Evolutionary conservation across 352 stramenopile genomes (phyloP), one percentile per base, ranked within the genome.

Genomic region (Aphanomyces invadans): DNA sequence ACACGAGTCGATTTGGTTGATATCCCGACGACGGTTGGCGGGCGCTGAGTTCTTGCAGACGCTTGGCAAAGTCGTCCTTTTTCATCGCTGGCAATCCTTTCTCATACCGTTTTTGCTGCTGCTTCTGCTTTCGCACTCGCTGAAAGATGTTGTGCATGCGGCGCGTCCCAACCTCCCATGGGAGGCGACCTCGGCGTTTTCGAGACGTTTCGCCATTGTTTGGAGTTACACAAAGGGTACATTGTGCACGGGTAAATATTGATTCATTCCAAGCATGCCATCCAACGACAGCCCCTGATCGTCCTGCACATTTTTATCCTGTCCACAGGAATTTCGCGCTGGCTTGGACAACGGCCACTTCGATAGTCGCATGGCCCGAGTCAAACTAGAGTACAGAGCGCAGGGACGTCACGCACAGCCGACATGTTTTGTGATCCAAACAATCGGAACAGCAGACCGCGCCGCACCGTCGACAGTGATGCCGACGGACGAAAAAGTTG

Each of bases 381-480:
- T n/a, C n/a, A n/a, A n/a, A 15, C 36, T 42, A 42, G 7, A 42
- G 36, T 15, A 42, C 15, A 7, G 36, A 7, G 36, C 36, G 36
- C 36, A 15, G 36, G 7, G 36, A 7, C 15, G 36, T 42, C 36
- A 42, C 36, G 29, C 46, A 36, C 39, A 57, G 1, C 26, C 33
- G 42, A 57, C 60, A 44, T 23, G 48, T 23, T 2, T 59, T 55
- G 12, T 56, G 12, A 21, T 33, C 42, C 17, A 67, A 23, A 64
- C 83, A 92, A 55, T 89, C 80, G 2, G 83, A 85, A 65, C 83
- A 92, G 68, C 83, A 87, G n/a, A 92, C 73, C 28, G 80, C 80
- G 23, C 83, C 80, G 62, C 83, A 92, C 15, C 81, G 81, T 25
- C 83, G 72, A 70, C 83, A 92, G 66, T 88, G 81, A 57, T 78